A percentile compares a stretch with the other conserved stretches of the same genome.
phyloP scores from a whole-genome alignment of 2,329 filamentous ascomycete species.

The Fusarium stilboides region DNA sequence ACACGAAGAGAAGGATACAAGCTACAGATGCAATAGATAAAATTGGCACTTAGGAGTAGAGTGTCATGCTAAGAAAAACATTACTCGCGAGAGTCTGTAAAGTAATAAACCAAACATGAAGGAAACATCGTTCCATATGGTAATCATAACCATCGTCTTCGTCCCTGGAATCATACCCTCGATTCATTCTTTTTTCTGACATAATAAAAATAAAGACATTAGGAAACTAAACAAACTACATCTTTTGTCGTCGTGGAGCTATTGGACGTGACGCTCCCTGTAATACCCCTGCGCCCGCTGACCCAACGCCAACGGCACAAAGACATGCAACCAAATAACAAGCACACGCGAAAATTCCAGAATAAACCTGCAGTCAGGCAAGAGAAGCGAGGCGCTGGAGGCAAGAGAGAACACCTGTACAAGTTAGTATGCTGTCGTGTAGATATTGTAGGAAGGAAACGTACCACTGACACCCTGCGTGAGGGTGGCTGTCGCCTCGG shows the following conservation, averaged over 20 bases:
- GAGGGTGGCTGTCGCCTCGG: conserved; percentile 86
- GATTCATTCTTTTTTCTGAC: conserved; percentile 5
- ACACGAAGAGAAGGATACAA: conserved; percentile 4
- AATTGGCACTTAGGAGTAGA: conserved; percentile 25
- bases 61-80: conserved; percentile 26
- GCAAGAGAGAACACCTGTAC: conserved; percentile 59
- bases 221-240: conserved; percentile 22
- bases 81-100: conserved; percentile 36
- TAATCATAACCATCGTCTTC: conserved; percentile 10
- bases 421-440: neutral
- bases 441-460: conserved; percentile 49
- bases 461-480: conserved; percentile 93
- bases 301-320: conserved; percentile 48
- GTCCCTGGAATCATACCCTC: conserved; percentile 2
- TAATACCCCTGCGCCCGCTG: conserved; percentile 43
- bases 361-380: conserved; percentile 36
- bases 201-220: conserved; percentile 4
- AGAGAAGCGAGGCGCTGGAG: conserved; percentile 59
- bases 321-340: conserved; percentile 44
- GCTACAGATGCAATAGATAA: neutral
- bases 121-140: conserved; percentile 12
- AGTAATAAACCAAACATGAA: conserved; percentile 16
- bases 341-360: conserved; percentile 36
- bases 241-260: conserved; percentile 34
- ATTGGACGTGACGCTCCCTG: conserved; percentile 25